These are phyloP conservation scores for Acacia crassicarpa DNA, from an alignment of 306 rosid species.

Conservation along the genomic window DNA sequence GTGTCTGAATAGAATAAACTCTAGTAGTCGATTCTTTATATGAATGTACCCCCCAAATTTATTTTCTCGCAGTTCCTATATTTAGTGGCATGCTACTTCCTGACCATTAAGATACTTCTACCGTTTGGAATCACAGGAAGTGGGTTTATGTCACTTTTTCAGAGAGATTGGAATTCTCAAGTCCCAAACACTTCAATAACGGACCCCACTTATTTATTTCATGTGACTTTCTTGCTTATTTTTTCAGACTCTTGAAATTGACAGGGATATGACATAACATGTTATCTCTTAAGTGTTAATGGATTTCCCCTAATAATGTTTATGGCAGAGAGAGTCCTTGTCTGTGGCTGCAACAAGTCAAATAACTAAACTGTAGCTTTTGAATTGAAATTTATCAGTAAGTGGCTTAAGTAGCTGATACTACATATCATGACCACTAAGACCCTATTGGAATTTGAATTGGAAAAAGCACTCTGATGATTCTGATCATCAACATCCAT, in stretches of 20 bases:
- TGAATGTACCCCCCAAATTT: background rate
- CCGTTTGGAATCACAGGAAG: conserved; percentile 31
- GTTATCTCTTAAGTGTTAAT: background rate
- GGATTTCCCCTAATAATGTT: conserved; percentile 3
- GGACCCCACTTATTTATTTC: background rate
- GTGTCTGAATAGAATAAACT: background rate
- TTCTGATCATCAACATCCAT: background rate
- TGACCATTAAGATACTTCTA: conserved; percentile 8
- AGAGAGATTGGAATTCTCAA: background rate
- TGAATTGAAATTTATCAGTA: conserved; percentile 23
- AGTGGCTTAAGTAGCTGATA: conserved; percentile 3
- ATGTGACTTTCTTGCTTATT: background rate
- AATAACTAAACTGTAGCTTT: conserved; percentile 12
- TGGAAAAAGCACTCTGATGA: conserved; percentile 1
- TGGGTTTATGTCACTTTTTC: conserved; percentile 29
- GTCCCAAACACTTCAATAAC: background rate
- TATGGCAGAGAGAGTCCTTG: conserved; percentile 7
- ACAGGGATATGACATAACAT: conserved; percentile 1
- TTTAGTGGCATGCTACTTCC: conserved; percentile 20
- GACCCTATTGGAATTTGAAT: conserved; percentile 8
- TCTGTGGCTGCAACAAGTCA: background rate
- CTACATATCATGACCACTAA: conserved; percentile 10
- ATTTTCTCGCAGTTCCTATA: background rate
- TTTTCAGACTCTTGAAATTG: background rate
- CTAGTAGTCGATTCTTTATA: background rate